Evolutionary conservation across 257 asterid genomes (phyloP).

Genomic region (Fraxinus quadrangulata): DNA sequence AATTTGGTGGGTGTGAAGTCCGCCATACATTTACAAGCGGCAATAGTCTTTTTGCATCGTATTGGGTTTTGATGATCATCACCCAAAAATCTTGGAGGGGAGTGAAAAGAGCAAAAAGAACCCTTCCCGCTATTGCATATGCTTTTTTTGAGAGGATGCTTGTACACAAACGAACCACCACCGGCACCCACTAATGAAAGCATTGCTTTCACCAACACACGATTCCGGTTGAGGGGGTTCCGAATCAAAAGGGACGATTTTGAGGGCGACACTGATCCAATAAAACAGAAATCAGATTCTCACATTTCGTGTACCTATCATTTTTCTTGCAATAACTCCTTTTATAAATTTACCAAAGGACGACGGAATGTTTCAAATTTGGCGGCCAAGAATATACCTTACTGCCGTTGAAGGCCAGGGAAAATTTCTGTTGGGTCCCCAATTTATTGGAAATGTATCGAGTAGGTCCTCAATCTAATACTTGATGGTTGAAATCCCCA

Average conservation of each 20-base stretch:
- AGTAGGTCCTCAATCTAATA: no score
- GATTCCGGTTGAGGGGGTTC: constrained; percentile 18
- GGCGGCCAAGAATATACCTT: no score
- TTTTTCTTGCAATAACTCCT: no score
- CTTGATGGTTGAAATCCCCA: no score
- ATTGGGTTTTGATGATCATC: constrained; percentile 30
- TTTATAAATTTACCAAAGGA: no score
- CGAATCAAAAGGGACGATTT: constrained; percentile 24
- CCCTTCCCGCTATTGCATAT: constrained; percentile 15
- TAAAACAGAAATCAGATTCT: not conserved
- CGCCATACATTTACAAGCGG: constrained; percentile 57
- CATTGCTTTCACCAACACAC: constrained; percentile 11
- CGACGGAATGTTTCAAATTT: no score
- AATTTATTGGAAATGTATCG: no score
- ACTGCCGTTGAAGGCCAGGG: no score
- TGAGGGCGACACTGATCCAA: constrained; percentile 26
- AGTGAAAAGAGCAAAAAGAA: constrained; percentile 28
- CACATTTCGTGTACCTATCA: no score
- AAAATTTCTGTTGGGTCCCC: no score
- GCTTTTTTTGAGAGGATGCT: constrained; percentile 25
- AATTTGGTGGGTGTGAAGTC: constrained; percentile 43
- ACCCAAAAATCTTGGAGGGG: constrained; percentile 22
- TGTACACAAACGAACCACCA: constrained; percentile 26
- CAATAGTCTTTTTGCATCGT: constrained; percentile 44
- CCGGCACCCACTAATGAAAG: constrained; percentile 36